A percentile compares a stretch with the other conserved stretches of the same genome.
Conservation (phyloP, 805 yeast species). For the Blastobotrys terrestris region DNA sequence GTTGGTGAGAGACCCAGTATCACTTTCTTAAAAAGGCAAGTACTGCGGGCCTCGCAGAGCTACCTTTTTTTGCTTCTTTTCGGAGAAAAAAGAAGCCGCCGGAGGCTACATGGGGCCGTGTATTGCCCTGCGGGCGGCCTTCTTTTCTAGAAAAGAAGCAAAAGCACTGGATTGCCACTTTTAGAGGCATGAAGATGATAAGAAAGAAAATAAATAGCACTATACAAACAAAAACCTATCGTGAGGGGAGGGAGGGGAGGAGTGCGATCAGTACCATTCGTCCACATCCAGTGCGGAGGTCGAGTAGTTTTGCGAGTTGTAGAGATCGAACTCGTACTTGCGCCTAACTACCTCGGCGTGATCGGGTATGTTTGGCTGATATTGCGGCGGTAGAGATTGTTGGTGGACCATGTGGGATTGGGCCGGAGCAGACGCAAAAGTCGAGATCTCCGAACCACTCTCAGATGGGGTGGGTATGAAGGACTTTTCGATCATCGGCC, state of each 20-base stretch:
- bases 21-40: no score
- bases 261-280: background rate
- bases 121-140: background rate
- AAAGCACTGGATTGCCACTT: no score
- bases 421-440: background rate
- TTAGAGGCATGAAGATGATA: no score
- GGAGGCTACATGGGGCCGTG: no score
- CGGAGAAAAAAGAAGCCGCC: no score
- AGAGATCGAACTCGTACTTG: background rate
- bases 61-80: no score
- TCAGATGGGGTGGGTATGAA: conserved; percentile 9
- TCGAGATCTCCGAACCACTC: conserved; percentile 4
- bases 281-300: background rate
- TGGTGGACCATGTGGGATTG: background rate
- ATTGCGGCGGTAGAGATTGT: background rate
- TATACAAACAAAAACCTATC: background rate
- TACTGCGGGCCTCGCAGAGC: no score
- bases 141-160: background rate
- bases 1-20: no score
- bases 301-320: background rate
- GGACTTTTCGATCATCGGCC: background rate
- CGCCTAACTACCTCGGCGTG: background rate
- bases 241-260: no score
- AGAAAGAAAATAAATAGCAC: background rate
- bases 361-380: background rate